Percentiles rank a stretch among this genome's conserved stretches.
Evolutionary conservation across 768 basidiomycete genomes (phyloP).

Genomic region (Boletus coccyginus): DNA sequence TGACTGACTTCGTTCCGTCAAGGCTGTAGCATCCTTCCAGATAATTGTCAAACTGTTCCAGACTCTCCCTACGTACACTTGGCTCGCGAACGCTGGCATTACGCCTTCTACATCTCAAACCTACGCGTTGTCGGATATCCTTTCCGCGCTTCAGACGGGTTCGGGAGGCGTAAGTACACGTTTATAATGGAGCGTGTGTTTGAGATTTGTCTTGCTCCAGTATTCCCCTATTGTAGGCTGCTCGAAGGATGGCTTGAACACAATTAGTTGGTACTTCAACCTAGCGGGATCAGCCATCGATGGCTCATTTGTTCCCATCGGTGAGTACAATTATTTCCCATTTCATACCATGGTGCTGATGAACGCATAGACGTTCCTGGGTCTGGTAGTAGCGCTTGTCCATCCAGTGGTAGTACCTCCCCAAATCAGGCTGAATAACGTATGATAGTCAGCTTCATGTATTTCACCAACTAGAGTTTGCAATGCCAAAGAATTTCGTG

Average conservation of each 20-base stretch:
- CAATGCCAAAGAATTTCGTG: neutral
- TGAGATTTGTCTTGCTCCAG: slow-evolving; percentile 24
- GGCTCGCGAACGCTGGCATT: slow-evolving; percentile 71
- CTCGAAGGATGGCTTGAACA: slow-evolving; percentile 33
- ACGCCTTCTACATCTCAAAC: slow-evolving; percentile 59
- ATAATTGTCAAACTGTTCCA: slow-evolving; percentile 56
- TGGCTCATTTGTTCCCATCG: slow-evolving; percentile 57
- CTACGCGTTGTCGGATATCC: slow-evolving; percentile 53
- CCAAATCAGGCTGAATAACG: slow-evolving; percentile 38
- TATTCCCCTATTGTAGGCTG: slow-evolving; percentile 52
- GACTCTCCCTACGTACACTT: slow-evolving; percentile 72
- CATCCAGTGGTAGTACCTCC: slow-evolving; percentile 49
- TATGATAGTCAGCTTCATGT: neutral
- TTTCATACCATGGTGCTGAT: neutral
- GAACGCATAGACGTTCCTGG: slow-evolving; percentile 45
- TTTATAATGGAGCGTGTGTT: neutral
- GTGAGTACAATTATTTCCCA: slow-evolving; percentile 35
- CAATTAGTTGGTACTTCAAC: slow-evolving; percentile 64
- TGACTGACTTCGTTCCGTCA: neutral
- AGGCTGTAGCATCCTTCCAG: slow-evolving; percentile 70
- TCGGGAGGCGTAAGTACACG: slow-evolving; percentile 43
- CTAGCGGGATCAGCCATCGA: slow-evolving; percentile 65
- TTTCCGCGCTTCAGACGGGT: slow-evolving; percentile 51
- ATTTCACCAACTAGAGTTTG: neutral
- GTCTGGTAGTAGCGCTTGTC: slow-evolving; percentile 44